Evolutionary conservation across 2,329 filamentous ascomycete species (phyloP).

Genomic region (Pyrenophora seminiperda): DNA sequence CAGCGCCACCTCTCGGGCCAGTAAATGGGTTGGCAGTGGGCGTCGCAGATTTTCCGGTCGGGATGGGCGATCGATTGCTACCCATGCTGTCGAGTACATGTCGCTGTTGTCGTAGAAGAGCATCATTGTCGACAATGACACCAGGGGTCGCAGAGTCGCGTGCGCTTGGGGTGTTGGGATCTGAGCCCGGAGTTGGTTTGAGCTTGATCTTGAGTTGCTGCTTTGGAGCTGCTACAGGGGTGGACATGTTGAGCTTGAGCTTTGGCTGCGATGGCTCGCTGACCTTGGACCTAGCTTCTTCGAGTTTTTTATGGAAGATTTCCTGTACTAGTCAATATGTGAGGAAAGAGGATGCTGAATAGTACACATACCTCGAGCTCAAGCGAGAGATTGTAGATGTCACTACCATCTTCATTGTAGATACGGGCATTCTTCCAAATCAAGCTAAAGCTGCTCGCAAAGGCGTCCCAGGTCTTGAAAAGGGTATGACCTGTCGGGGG

Average conservation of each 20-base stretch:
- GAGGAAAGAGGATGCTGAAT: not conserved
- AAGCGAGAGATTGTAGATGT: slow-evolving; percentile 76
- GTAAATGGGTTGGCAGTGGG: slow-evolving; percentile 38
- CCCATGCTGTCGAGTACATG: slow-evolving; percentile 57
- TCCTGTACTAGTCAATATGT: slow-evolving; percentile 55
- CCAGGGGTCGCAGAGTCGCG: slow-evolving; percentile 53
- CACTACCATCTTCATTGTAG: slow-evolving; percentile 91
- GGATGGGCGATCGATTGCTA: slow-evolving; percentile 34
- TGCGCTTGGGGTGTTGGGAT: slow-evolving; percentile 48
- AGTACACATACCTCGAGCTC: slow-evolving; percentile 71
- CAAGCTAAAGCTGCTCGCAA: slow-evolving; percentile 78
- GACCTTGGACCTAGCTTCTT: slow-evolving; percentile 73
- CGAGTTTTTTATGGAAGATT: slow-evolving; percentile 70
- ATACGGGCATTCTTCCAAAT: slow-evolving; percentile 88
- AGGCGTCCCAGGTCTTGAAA: slow-evolving; percentile 80
- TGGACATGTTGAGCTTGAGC: slow-evolving; percentile 76
- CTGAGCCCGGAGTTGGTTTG: slow-evolving; percentile 48
- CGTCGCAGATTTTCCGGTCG: slow-evolving; percentile 35
- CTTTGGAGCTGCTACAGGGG: slow-evolving; percentile 34
- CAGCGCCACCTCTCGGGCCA: slow-evolving; percentile 31
- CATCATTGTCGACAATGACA: slow-evolving; percentile 60
- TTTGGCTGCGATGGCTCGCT: slow-evolving; percentile 74
- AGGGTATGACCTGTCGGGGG: slow-evolving; percentile 66
- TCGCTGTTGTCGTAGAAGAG: slow-evolving; percentile 58
- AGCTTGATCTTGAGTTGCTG: slow-evolving; percentile 68